Evolutionary conservation across 2,329 filamentous ascomycete genomes (phyloP), one percentile per base, ranked within the genome.

Genomic region (Cercospora nicotianae): DNA sequence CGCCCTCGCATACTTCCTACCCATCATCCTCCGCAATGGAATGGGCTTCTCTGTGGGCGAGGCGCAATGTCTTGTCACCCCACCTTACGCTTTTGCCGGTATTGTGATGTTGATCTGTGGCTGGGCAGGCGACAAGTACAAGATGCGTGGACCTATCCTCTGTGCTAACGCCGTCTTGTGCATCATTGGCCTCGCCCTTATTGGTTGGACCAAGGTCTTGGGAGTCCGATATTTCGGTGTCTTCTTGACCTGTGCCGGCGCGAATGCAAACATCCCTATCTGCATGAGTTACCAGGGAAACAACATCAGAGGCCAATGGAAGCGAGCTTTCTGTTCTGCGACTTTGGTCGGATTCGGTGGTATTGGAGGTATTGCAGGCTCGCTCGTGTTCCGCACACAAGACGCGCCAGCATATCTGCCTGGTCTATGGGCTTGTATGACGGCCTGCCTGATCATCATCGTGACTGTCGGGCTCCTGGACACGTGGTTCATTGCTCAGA

Each of bases 231-330:
- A 92, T 79, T 88, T 92, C 69, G 91, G 91, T 64, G 85, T 92
- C 66, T 94, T 94, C 81, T 81, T 94, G 59, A 85, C 88, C n/a
- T 90, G 90, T 0, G 90, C 90, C 0, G 92, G 91, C 7, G 88
- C 89, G 70, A 93, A 93, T 79, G 86, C 89, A 69, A 95, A 94
- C 76, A 84, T 94, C 12, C 91, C 92, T 0, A 84, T 87, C 1
- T 83, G 86, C 63, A 88, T 95, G 83, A 85, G 90, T 0, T 94
- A 92, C 80, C 91, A 94, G 81, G 91, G 91, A 39, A 95, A 94
- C 80, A 96, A 95, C 79, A 90, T 95, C 75, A 88, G 91, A 63
- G 92, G 92, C 0, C 91, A 94, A 80, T 95, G 91, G 91, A 95
- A 94, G 82, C 87, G 92, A 48, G 91, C 91, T 0, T 90, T 94